phyloP scores from a whole-genome alignment of 495 filamentous ascomycete genomes.

The Lasiosphaeriaceae sp. region DNA sequence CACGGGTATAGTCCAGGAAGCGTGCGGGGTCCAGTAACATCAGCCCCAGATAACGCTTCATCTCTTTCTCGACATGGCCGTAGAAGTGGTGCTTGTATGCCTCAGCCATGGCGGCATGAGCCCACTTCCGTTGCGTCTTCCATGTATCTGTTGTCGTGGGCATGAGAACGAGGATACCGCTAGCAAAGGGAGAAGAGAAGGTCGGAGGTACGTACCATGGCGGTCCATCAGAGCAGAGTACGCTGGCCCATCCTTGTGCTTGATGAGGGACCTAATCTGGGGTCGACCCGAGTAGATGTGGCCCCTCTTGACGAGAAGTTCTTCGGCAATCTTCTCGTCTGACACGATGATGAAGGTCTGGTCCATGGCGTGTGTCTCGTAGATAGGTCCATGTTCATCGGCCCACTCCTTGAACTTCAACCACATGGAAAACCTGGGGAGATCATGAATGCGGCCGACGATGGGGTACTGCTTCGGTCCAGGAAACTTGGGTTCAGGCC shows the following conservation, averaged over 20 bases:
- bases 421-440: slow-evolving; percentile 48
- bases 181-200: neutral
- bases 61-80: slow-evolving; percentile 45
- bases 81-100: slow-evolving; percentile 45
- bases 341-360: slow-evolving; percentile 51
- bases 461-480: slow-evolving; percentile 45
- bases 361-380: slow-evolving; percentile 45
- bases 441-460: slow-evolving; percentile 48
- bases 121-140: slow-evolving; percentile 46
- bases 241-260: slow-evolving; percentile 43
- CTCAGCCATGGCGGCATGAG: slow-evolving; percentile 45
- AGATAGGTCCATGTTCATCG: slow-evolving; percentile 52
- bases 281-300: slow-evolving; percentile 51
- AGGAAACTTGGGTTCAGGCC: slow-evolving; percentile 29
- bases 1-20: slow-evolving; percentile 42
- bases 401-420: slow-evolving; percentile 57
- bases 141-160: slow-evolving; percentile 30
- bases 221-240: slow-evolving; percentile 49
- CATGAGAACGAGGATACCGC: neutral
- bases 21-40: slow-evolving; percentile 41
- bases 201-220: slow-evolving; percentile 29
- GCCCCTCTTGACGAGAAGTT: slow-evolving; percentile 51
- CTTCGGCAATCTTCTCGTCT: slow-evolving; percentile 53
- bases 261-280: slow-evolving; percentile 44
- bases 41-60: slow-evolving; percentile 37